Evolutionary conservation across 495 filamentous ascomycete species (phyloP).

Genomic region (Aspergillus olivimuriae): DNA sequence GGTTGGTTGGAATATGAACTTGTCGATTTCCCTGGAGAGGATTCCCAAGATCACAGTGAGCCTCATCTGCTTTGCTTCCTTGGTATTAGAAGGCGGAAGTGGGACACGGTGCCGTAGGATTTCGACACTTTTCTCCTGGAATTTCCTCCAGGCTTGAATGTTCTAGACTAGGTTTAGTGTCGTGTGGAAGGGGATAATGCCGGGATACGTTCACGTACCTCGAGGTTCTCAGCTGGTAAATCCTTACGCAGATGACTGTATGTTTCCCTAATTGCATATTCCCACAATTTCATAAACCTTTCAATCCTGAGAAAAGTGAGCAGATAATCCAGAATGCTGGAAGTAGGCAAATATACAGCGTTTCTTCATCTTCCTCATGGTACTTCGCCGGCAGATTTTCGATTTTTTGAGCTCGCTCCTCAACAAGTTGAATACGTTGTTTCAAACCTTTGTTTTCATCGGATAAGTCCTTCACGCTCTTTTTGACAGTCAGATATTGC

Average conservation of each 20-base stretch:
- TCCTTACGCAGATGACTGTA: background rate
- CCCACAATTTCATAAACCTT: background rate
- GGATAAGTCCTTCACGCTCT: background rate
- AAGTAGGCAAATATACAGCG: background rate
- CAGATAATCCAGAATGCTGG: background rate
- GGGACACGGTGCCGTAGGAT: background rate
- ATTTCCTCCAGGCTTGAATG: background rate
- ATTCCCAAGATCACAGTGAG: background rate
- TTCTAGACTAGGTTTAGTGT: background rate
- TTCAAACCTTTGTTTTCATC: background rate
- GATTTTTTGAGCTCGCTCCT: background rate
- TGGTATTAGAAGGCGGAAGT: background rate
- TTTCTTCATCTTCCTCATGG: background rate
- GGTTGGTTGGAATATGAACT: background rate
- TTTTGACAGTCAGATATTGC: background rate
- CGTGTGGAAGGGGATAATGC: background rate
- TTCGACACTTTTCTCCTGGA: background rate
- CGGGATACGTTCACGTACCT: background rate
- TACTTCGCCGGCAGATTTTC: background rate
- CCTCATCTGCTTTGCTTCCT: background rate
- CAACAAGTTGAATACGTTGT: background rate
- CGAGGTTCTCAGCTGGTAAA: background rate
- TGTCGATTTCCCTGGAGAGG: slow-evolving; percentile 1
- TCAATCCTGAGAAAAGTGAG: background rate
- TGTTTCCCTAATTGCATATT: background rate